Conservation (phyloP, 2,329 filamentous ascomycete species). For the Apiospora kogelbergensis region DNA sequence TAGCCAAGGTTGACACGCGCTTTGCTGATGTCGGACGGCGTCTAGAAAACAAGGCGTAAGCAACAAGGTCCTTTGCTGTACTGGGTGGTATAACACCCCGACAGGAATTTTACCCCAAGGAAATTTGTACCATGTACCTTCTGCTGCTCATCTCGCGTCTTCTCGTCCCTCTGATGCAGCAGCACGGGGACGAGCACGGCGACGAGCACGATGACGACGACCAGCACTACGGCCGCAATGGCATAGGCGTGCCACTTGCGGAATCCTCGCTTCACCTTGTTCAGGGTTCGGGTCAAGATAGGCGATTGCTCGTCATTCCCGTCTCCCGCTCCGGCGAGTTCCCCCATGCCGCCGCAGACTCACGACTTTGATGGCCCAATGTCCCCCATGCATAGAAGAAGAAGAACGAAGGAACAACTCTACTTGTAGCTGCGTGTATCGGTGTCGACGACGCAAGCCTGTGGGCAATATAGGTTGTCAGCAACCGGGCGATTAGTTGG, state of each 20-base stretch:
- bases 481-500: background rate
- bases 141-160: background rate
- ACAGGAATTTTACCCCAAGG: background rate
- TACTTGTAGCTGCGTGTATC: background rate
- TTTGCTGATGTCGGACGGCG: constrained; percentile 9
- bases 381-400: background rate
- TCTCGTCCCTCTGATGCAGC: background rate
- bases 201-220: background rate
- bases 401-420: too few species aligned
- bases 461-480: background rate
- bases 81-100: background rate
- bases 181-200: background rate
- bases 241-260: background rate
- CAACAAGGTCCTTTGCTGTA: background rate
- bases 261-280: background rate
- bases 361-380: background rate
- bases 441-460: background rate
- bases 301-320: background rate
- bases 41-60: constrained; percentile 3
- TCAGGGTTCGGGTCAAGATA: background rate
- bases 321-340: background rate
- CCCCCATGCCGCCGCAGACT: background rate
- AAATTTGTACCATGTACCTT: background rate
- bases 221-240: background rate
- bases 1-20: constrained; percentile 42